phyloP scores from a whole-genome alignment of 345 rosid genomes.

The Eutrema yunnanense region DNA sequence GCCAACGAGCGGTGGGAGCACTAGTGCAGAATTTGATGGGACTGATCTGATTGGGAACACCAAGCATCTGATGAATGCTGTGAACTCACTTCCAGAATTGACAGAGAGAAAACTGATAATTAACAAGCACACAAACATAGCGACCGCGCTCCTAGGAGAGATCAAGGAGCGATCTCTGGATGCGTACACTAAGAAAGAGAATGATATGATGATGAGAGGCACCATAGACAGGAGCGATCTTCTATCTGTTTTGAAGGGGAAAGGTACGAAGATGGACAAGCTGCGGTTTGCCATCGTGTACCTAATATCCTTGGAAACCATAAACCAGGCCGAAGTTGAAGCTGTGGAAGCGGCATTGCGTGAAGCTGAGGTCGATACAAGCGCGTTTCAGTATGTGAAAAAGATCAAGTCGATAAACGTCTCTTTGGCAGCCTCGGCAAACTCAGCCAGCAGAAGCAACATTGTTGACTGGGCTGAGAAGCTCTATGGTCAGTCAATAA shows the following conservation, averaged over 20 bases:
- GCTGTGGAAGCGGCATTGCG: constrained; percentile 65
- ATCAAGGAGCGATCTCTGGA: constrained; percentile 86
- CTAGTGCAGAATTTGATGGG: neutral
- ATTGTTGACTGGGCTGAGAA: constrained; percentile 93
- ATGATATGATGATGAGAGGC: constrained; percentile 60
- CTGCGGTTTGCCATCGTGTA: constrained; percentile 66
- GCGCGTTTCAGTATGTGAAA: constrained; percentile 78
- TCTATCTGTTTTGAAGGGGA: constrained; percentile 58
- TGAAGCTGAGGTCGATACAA: constrained; percentile 64
- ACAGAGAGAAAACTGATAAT: constrained; percentile 74
- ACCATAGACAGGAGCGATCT: constrained; percentile 59
- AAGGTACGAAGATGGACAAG: constrained; percentile 70
- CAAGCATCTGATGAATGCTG: constrained; percentile 86
- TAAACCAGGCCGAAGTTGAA: constrained; percentile 60
- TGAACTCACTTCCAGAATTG: constrained; percentile 76
- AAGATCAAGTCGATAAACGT: constrained; percentile 75
- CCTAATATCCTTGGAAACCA: constrained; percentile 50
- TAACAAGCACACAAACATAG: constrained; percentile 80
- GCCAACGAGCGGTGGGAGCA: constrained; percentile 57
- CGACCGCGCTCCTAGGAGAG: constrained; percentile 61
- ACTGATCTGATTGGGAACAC: constrained; percentile 65
- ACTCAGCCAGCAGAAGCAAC: constrained; percentile 67
- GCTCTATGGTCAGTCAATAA: constrained; percentile 73
- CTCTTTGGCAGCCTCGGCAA: constrained; percentile 63
- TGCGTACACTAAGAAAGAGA: constrained; percentile 67